A percentile compares a stretch with the other conserved stretches of the same genome.
Conservation (phyloP, 1,139 yeast species). For the Hemisphaericaspora lyxosophila region DNA sequence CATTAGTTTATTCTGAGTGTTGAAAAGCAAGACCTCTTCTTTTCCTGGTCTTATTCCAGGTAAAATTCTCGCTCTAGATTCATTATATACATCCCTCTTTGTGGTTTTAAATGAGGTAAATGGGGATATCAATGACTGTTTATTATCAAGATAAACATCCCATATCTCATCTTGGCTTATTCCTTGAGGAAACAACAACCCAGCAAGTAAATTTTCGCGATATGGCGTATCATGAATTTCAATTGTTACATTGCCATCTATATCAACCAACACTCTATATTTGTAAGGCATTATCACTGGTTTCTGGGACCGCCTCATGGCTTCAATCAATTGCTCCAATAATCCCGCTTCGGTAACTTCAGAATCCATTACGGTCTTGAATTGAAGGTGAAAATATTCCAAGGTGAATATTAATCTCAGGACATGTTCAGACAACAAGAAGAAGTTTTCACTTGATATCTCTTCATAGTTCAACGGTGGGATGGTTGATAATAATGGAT, state of each 20-base stretch:
- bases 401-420: conserved; percentile 57
- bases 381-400: conserved; percentile 46
- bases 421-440: conserved; percentile 63
- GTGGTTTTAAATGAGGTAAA: conserved; percentile 92
- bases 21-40: conserved; percentile 72
- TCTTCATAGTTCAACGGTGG: conserved; percentile 27
- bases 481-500: conserved; percentile 47
- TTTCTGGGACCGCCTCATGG: conserved; percentile 30
- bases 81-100: conserved; percentile 58
- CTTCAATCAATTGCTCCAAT: conserved; percentile 42
- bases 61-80: conserved; percentile 54
- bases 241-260: conserved; percentile 49
- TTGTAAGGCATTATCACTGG: conserved; percentile 49
- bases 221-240: conserved; percentile 47
- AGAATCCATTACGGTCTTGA: conserved; percentile 19
- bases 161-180: conserved; percentile 30
- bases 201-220: conserved; percentile 45
- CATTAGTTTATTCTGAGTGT: conserved; percentile 58
- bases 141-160: conserved; percentile 62
- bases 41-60: conserved; percentile 35
- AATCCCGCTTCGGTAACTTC: conserved; percentile 45
- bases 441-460: conserved; percentile 44
- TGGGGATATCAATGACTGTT: conserved; percentile 58
- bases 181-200: too few relatives aligned
- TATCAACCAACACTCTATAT: conserved; percentile 54